Percentiles rank a stretch among this genome's conserved stretches.
Conservation (phyloP, 495 filamentous ascomycete genomes). For the Venustampulla echinocandica region DNA sequence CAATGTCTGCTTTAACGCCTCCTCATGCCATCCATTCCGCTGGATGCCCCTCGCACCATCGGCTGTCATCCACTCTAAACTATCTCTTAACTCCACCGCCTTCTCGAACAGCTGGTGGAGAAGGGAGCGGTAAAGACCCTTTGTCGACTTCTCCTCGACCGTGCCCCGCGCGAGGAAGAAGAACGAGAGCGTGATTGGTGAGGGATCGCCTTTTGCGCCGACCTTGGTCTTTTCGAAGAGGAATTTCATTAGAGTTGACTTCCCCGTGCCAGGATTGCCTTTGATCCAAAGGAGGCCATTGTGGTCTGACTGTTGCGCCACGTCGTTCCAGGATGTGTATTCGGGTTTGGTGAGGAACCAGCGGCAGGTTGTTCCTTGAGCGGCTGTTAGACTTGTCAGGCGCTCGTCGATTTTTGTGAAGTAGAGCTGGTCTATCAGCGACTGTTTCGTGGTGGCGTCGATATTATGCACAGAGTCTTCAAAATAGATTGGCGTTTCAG, state of each 20-base stretch:
- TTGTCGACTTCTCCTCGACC: conserved; percentile 25
- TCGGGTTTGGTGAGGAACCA: conserved; percentile 27
- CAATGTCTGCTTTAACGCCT: conserved; percentile 16
- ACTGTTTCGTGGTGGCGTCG: conserved; percentile 14
- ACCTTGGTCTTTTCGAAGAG: conserved; percentile 16
- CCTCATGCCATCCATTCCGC: conserved; percentile 16
- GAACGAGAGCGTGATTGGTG: conserved; percentile 24
- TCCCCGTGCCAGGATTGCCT: conserved; percentile 36
- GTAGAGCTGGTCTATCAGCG: conserved; percentile 20
- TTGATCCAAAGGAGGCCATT: conserved; percentile 34
- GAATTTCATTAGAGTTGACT: conserved; percentile 38
- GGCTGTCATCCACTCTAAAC: conserved; percentile 16
- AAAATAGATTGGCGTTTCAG: conserved; percentile 7
- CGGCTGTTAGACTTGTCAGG: conserved; percentile 19
- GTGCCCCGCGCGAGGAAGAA: conserved; percentile 35
- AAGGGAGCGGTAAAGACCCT: conserved; percentile 28
- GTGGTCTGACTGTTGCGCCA: conserved; percentile 21
- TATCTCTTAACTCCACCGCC: conserved; percentile 10
- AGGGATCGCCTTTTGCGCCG: conserved; percentile 11
- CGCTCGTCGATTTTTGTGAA: conserved; percentile 29
- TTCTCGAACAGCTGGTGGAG: conserved; percentile 28
- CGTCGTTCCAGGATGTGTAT: conserved; percentile 29
- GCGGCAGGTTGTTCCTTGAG: conserved; percentile 27
- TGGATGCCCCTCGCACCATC: conserved; percentile 15
- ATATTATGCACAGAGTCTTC: conserved; percentile 10